Conservation (phyloP, 139 green algal genomes). For the Chloropicon primus region DNA sequence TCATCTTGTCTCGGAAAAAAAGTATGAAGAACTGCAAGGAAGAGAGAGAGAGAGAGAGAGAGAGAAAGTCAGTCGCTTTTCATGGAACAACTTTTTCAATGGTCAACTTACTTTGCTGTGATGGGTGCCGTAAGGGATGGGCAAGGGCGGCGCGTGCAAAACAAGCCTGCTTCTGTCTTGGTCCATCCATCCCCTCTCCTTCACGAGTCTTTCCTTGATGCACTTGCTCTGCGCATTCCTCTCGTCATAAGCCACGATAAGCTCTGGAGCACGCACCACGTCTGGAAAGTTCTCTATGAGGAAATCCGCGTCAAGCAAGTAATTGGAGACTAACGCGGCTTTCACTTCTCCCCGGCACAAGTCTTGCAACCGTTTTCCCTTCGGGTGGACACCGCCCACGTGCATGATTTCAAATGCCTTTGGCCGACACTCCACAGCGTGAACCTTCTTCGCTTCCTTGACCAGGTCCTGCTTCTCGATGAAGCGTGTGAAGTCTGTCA, state of each 20-base stretch:
- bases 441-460: not conserved
- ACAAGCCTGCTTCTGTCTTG: not conserved
- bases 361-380: constrained; percentile 4
- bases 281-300: constrained; percentile 40
- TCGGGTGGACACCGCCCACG: not conserved
- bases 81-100: too few relatives aligned
- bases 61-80: too few relatives aligned
- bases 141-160: not conserved
- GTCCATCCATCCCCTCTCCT: constrained; percentile 16
- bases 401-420: not conserved
- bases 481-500: not conserved
- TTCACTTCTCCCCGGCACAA: constrained; percentile 23
- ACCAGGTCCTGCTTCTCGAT: not conserved
- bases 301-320: constrained; percentile 50
- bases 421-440: too few relatives aligned
- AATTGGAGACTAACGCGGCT: constrained; percentile 46
- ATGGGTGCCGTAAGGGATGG: constrained; percentile 16
- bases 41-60: too few relatives aligned
- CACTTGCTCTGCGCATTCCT: not conserved
- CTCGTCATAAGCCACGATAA: constrained; percentile 25
- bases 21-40: too few relatives aligned
- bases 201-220: not conserved
- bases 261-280: constrained; percentile 16
- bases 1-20: too few relatives aligned
- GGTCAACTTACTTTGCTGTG: constrained; percentile 57